Evolutionary conservation across 257 asterid species (phyloP).

Genomic region (Catharanthus roseus): DNA sequence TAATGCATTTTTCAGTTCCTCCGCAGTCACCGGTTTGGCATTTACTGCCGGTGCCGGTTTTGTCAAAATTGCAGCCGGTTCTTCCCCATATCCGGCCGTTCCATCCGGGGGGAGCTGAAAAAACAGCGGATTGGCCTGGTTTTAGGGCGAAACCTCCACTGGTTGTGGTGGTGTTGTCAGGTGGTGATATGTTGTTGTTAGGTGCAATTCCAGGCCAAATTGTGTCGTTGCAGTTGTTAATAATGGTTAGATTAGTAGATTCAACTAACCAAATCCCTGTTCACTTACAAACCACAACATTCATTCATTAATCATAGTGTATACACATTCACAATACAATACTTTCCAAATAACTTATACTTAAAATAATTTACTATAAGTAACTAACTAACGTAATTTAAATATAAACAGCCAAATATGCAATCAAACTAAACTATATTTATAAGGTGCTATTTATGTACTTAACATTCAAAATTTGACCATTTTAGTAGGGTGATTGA

Average conservation of each 20-base stretch:
- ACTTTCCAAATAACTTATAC: neutral
- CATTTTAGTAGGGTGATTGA: too few relatives aligned
- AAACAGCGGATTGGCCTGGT: slow-evolving; percentile 47
- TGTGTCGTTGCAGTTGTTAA: slow-evolving; percentile 56
- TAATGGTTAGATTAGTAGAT: slow-evolving; percentile 44
- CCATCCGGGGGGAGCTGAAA: slow-evolving; percentile 47
- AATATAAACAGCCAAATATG: too few relatives aligned
- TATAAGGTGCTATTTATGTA: too few relatives aligned
- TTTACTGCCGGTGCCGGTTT: slow-evolving; percentile 37
- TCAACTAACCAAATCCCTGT: slow-evolving; percentile 31
- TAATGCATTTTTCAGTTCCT: slow-evolving; percentile 29
- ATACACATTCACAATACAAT: neutral
- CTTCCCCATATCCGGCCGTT: slow-evolving; percentile 69
- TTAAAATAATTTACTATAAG: too few relatives aligned
- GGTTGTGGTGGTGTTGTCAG: slow-evolving; percentile 25
- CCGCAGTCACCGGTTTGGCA: slow-evolving; percentile 64
- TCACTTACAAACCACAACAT: neutral
- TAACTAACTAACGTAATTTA: too few relatives aligned
- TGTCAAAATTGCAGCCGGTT: slow-evolving; percentile 51
- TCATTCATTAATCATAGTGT: neutral
- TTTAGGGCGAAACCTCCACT: slow-evolving; percentile 44
- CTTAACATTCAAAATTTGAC: too few relatives aligned
- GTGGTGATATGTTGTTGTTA: slow-evolving; percentile 25
- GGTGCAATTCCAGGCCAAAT: slow-evolving; percentile 65
- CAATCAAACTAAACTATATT: neutral